Evolutionary conservation across 2,329 filamentous ascomycete species (phyloP), one percentile per base, ranked within the genome.

Genomic region (Cryphonectria japonica): DNA sequence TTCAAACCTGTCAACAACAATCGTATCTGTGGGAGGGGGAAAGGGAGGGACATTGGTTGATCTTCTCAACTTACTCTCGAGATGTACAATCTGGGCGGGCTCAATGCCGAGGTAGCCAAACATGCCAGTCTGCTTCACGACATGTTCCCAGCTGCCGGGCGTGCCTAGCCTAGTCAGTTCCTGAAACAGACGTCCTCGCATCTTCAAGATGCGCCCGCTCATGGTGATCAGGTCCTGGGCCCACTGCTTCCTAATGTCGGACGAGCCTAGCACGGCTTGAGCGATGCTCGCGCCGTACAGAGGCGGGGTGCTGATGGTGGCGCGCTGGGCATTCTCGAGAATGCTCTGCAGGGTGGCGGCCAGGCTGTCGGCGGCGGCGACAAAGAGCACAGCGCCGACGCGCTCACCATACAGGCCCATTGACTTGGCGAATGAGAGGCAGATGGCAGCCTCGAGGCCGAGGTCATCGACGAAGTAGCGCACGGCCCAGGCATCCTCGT

Each of bases 351-450:
- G 74, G 0, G 73, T 76, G 3, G 37, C 43, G 1, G 75, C 67
- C 0, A 70, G 68, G 1, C 74, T 74, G 0, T 73, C 65, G 0
- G 76, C 75, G 1, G 39, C 69, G 0, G 77, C 75, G 0, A 80
- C 76, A 1, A 81, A 76, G 0, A 75, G 73, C 2, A 77, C 77
- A 2, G 78, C 73, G 0, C 80, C 81, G 11, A 79, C 75, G 2
- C 80, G 75, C 68, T 82, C 80, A 70, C 81, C 82, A 68, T 83
- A 83, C 0, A 83, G 73, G 0, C 82, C 82, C 78, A 89, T 88
- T 77, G 85, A 88, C 80, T 91, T 91, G 2, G 88, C 87, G 75
- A 90, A 90, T 0, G 88, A 90, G 77, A 89, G 83, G 65, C 86
- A 87, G 3, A 90, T 80, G 67, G 86, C 85, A 5, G 87, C 82